Conservation (phyloP, 2,329 filamentous ascomycete genomes). For the Domatiomyces globalis region DNA sequence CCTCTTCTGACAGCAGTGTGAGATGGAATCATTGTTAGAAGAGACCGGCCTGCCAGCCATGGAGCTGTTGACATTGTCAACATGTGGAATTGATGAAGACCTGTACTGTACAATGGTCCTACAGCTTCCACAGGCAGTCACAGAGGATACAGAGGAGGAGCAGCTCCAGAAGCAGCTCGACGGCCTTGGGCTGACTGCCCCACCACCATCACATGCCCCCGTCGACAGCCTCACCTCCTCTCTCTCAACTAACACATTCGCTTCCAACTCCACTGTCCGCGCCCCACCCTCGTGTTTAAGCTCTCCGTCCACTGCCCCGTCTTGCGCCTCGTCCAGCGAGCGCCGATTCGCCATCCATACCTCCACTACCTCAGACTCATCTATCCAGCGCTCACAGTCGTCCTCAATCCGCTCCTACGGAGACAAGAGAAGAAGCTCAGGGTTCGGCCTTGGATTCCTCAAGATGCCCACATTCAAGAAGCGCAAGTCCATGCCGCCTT, state of each 20-base stretch:
- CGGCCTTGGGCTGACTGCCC: slow-evolving; percentile 25
- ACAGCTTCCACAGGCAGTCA: slow-evolving; percentile 21
- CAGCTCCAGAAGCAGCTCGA: slow-evolving; percentile 26
- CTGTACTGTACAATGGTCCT: slow-evolving; percentile 28
- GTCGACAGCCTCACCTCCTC: slow-evolving; percentile 23
- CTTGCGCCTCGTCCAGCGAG: slow-evolving; percentile 16
- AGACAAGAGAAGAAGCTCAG: slow-evolving; percentile 12
- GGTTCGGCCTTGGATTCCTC: slow-evolving; percentile 12
- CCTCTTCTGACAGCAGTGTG: too few relatives aligned
- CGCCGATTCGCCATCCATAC: slow-evolving; percentile 9
- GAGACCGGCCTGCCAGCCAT: slow-evolving; percentile 1
- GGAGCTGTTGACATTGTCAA: slow-evolving; percentile 5
- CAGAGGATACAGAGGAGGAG: slow-evolving; percentile 27
- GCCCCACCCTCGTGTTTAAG: slow-evolving; percentile 6
- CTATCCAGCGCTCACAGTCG: slow-evolving; percentile 2
- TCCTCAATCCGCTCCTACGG: slow-evolving; percentile 4
- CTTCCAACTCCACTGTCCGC: slow-evolving; percentile 12
- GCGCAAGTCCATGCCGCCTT: slow-evolving; percentile 8
- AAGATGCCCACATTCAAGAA: slow-evolving; percentile 17
- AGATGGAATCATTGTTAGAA: background rate
- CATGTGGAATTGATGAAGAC: slow-evolving; percentile 22
- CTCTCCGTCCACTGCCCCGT: slow-evolving; percentile 19
- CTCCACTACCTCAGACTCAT: slow-evolving; percentile 5
- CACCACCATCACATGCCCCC: slow-evolving; percentile 19
- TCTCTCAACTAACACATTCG: slow-evolving; percentile 13